A percentile compares a stretch with the other conserved stretches of the same genome.
phyloP scores from a whole-genome alignment of 2,329 filamentous ascomycete species.

The Phaeosphaeria sp. region DNA sequence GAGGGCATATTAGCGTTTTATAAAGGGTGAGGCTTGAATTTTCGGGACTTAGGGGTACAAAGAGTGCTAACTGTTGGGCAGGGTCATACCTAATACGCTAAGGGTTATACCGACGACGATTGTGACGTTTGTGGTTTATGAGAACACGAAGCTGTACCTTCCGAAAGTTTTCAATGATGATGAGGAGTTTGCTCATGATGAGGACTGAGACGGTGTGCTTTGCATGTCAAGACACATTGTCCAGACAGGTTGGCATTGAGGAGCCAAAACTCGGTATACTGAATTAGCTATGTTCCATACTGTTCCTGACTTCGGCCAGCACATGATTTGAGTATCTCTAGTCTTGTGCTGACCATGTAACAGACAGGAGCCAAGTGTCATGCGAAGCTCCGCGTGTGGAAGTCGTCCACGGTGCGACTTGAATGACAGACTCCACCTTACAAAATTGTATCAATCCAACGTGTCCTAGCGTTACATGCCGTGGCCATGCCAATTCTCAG shows the following conservation, averaged over 20 bases:
- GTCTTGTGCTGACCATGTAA: too few species aligned
- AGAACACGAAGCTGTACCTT: slow-evolving; percentile 83
- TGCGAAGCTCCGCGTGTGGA: too few species aligned
- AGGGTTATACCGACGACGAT: slow-evolving; percentile 93
- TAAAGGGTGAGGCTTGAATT: slow-evolving; percentile 64
- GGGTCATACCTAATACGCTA: slow-evolving; percentile 82
- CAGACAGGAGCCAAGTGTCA: too few species aligned
- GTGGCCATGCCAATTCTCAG: too few species aligned
- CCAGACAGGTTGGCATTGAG: too few species aligned
- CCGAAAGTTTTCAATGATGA: slow-evolving; percentile 50
- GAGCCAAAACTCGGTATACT: too few species aligned
- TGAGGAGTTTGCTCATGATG: slow-evolving; percentile 41
- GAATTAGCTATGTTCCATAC: too few species aligned
- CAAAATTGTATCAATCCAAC: background rate
- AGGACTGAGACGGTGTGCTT: slow-evolving; percentile 27
- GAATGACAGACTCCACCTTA: background rate
- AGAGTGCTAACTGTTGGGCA: slow-evolving; percentile 21
- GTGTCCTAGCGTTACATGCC: background rate
- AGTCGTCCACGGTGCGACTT: background rate
- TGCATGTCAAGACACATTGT: too few species aligned
- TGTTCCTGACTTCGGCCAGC: too few species aligned
- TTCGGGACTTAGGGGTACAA: background rate
- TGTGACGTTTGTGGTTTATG: slow-evolving; percentile 96
- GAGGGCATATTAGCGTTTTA: slow-evolving; percentile 89
- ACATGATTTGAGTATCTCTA: too few species aligned